These are phyloP conservation scores for Piromyces finnis DNA, from an alignment of 192 early-diverging fungal genomes.

Conservation along the genomic window DNA sequence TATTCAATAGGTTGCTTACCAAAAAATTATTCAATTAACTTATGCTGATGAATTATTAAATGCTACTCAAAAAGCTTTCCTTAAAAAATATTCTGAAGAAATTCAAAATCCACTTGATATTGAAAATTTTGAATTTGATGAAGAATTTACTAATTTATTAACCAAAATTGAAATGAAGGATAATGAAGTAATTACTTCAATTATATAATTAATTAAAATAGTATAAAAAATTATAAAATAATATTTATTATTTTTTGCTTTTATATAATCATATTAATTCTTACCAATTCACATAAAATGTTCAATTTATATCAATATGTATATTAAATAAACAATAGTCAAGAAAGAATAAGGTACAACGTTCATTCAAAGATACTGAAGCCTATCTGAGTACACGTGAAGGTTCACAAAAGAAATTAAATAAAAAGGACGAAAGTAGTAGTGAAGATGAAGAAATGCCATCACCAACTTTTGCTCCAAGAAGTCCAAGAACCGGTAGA, in stretches of 20 bases:
- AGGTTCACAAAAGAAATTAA: neutral
- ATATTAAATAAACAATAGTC: neutral
- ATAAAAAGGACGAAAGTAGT: neutral
- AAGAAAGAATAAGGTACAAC: neutral
- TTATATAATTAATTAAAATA: neutral
- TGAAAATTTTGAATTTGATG: slow-evolving; percentile 32
- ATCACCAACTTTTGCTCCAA: neutral
- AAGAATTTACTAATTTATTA: slow-evolving; percentile 49
- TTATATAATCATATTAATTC: too few relatives aligned
- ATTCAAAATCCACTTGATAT: slow-evolving; percentile 10
- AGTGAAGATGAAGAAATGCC: neutral
- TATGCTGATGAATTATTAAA: slow-evolving; percentile 71
- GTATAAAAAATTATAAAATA: too few relatives aligned
- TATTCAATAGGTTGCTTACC: slow-evolving; percentile 73
- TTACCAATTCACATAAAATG: too few relatives aligned
- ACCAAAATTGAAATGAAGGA: slow-evolving; percentile 50
- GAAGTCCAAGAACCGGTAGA: neutral
- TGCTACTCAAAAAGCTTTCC: slow-evolving; percentile 46
- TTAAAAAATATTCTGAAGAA: slow-evolving; percentile 23
- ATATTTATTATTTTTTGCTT: too few relatives aligned
- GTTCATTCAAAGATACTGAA: neutral
- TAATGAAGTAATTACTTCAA: slow-evolving; percentile 13
- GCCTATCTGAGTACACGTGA: neutral
- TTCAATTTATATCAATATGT: too few relatives aligned
- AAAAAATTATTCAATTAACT: slow-evolving; percentile 66